A percentile compares a stretch with the other conserved stretches of the same genome.
These are phyloP conservation scores for Lichtheimia corymbifera DNA, from an alignment of 371 early-diverging fungal species.

Conservation along the genomic window DNA sequence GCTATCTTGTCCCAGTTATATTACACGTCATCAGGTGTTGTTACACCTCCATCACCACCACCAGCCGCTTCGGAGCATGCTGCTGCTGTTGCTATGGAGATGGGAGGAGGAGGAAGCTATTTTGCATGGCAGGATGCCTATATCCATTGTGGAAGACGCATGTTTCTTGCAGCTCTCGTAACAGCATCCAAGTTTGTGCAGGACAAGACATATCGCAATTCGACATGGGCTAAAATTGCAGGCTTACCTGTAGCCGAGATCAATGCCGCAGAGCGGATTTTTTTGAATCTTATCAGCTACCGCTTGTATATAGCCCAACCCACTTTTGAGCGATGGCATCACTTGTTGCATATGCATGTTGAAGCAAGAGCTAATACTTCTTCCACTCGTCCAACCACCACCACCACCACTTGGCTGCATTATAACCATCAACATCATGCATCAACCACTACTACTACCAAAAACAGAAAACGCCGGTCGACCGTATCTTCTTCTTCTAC, in stretches of 20 bases:
- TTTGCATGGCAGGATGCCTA: conserved; percentile 41
- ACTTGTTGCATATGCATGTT: conserved; percentile 54
- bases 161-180: conserved; percentile 71
- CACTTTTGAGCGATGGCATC: conserved; percentile 69
- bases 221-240: conserved; percentile 78
- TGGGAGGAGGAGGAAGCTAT: conserved; percentile 1
- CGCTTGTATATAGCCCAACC: conserved; percentile 63
- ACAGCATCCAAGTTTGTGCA: conserved; percentile 74
- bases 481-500: too few relatives aligned
- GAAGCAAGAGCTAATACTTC: conserved; percentile 24
- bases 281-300: conserved; percentile 69
- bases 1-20: conserved; percentile 22
- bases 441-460: too few relatives aligned
- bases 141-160: conserved; percentile 69
- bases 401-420: too few relatives aligned
- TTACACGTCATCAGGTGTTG: neutral
- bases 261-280: conserved; percentile 70
- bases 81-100: too few relatives aligned
- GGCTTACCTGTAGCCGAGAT: conserved; percentile 71
- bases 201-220: conserved; percentile 76
- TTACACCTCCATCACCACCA: conserved; percentile 1
- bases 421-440: too few relatives aligned
- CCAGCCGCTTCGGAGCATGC: conserved; percentile 2
- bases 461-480: too few relatives aligned
- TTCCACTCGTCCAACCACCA: too few relatives aligned